Percentiles rank a stretch among this genome's conserved stretches.
Evolutionary conservation across 257 asterid species (phyloP).

Genomic region (Penstemon davidsonii): DNA sequence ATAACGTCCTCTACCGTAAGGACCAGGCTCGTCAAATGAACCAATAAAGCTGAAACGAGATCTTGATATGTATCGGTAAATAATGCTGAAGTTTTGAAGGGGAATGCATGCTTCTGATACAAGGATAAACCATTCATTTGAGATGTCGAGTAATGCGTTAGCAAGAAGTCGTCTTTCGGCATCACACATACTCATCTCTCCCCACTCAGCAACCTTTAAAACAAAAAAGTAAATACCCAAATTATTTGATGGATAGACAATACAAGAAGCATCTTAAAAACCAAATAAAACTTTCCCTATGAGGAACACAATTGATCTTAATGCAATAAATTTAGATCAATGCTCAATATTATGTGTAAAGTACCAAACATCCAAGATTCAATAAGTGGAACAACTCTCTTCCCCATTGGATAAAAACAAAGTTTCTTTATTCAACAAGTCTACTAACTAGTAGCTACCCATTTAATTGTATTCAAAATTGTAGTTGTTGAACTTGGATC

Average conservation of each 20-base stretch:
- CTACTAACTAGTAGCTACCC: neutral
- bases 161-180: conserved; percentile 81
- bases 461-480: neutral
- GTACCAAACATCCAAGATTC: neutral
- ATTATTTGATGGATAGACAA: neutral
- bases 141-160: conserved; percentile 73
- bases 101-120: conserved; percentile 73
- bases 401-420: neutral
- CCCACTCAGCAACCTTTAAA: conserved; percentile 59
- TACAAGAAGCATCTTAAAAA: neutral
- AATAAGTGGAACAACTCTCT: neutral
- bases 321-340: neutral
- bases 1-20: conserved; percentile 52
- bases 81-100: conserved; percentile 44
- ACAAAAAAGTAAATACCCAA: conserved; percentile 1
- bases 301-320: neutral
- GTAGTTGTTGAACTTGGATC: neutral
- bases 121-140: conserved; percentile 75
- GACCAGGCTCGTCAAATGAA: conserved; percentile 48
- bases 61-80: conserved; percentile 47
- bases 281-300: neutral
- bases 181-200: conserved; percentile 78
- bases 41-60: conserved; percentile 56
- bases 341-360: neutral
- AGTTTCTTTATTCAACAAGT: neutral